Base-by-base conservation (phyloP, 805 yeast genomes). In the Blastobotrys muscicola region DNA sequence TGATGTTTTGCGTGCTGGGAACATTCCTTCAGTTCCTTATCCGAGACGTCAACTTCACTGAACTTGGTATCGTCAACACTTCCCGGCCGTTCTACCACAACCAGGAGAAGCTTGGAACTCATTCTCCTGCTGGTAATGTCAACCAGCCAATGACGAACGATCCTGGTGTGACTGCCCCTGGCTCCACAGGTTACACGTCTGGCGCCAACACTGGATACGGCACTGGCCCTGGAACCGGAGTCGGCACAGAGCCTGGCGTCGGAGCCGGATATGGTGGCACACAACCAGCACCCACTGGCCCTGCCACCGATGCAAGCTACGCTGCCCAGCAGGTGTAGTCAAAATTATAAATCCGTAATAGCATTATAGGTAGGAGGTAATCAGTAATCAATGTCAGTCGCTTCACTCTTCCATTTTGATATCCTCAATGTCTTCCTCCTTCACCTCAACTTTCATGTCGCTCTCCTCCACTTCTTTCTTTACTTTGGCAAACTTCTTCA, bases 1-100 rank as follows among this genome's bases (percentile, higher is more conserved):
- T 71, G 29, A 59, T 66, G 26, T 69, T 77, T 50, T 67, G 50
- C 13, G 40, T 44, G 38, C 13, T 56, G 16, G 48, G 46, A 29
- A 36, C 50, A 9, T 46, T 39, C 46, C 47, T 58, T 46, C 38
- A 56, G 39, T 53, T 38, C 38, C 44, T 39, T 12, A 47, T 48
- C 29, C 46, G 50, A 8, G 39, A 45, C 33, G 42, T 52, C 11
- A 57, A 55, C 41, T 44, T 55, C 33, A 50, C 46, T 8, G 45
- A 43, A 29, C 46, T 56, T 9, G 60, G 59, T 8, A 32, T 56
- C 37, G 42, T 36, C 29, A 40, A 46, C 38, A 47, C 54, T 3
- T 45, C 32, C 20, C 40, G 33, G 14, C 48, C 55, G 3, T 39
- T 50, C 13, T 50, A 48, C 48, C 54, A 51, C 33, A 53, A 51